Conservation (phyloP, 768 basidiomycete genomes). For the Mycena venus region DNA sequence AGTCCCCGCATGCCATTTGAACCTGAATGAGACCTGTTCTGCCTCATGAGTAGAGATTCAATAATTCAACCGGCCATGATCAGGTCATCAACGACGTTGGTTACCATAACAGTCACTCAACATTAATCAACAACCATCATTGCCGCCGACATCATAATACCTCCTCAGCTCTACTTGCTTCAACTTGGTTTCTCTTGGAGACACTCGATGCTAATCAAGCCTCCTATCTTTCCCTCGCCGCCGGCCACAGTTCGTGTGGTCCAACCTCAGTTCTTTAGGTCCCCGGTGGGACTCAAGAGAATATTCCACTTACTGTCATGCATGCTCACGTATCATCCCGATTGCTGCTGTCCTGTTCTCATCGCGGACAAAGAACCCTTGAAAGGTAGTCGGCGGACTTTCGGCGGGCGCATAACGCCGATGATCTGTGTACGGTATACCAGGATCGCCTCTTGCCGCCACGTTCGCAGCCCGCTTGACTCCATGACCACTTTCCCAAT, state of each 20-base stretch:
- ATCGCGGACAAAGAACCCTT: neutral
- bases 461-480: neutral
- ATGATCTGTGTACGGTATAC: neutral
- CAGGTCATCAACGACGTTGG: neutral
- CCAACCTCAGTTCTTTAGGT: neutral
- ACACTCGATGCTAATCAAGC: neutral
- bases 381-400: neutral
- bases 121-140: neutral
- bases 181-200: neutral
- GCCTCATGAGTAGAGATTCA: neutral
- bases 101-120: neutral
- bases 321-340: neutral
- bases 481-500: neutral
- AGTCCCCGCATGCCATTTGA: neutral
- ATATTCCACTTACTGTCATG: neutral
- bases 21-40: neutral
- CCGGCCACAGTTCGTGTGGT: neutral
- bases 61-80: neutral
- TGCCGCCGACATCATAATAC: neutral
- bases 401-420: neutral
- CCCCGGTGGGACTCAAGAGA: neutral
- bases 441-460: neutral
- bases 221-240: neutral
- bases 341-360: neutral
- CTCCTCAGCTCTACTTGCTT: neutral